Evolutionary conservation across 2,329 filamentous ascomycete genomes (phyloP), one percentile per base, ranked within the genome.

Genomic region (Colletotrichum gigasporum): DNA sequence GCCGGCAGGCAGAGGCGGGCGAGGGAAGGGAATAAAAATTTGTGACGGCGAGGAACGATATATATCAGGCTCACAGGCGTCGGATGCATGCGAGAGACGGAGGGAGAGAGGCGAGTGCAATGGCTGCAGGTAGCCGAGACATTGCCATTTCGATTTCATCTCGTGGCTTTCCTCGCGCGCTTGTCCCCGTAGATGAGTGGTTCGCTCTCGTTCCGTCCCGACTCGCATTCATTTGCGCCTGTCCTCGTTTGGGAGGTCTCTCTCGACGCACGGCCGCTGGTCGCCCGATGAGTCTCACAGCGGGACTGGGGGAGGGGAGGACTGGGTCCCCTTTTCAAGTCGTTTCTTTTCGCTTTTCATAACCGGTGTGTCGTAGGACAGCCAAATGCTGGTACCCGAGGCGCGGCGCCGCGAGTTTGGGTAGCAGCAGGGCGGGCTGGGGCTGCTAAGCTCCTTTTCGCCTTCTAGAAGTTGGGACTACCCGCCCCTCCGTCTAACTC

Each of bases 91-190:
- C 12, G 47, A 22, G 32, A 20, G n/a, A 50, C 24, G n/a, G 34
- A 18, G 35, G 35, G 35, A 39, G 35, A 18, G 35, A 30, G 26
- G 44, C 20, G 3, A 30, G 12, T 28, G 28, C 47, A 42, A 53
- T 61, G 35, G 41, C 42, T 65, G 62, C 56, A 48, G 50, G 62
- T 65, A 65, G 62, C 62, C 57, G 62, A 62, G 62, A 65, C 56
- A 65, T 37, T 26, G 34, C 50, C 44, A 62, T 48, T 45, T 50
- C 47, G 42, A 26, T 39, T 26, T 50, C 28, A 10, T 44, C 55
- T 12, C 22, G 37, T 50, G 41, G 44, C 26, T n/a, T 44, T 24
- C 18, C 20, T 53, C 28, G 11, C 28, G 26, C 28, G 12, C 34
- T 34, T 16, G 26, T 32, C 30, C 16, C 18, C 50, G 30, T 34